A percentile compares a stretch with the other conserved stretches of the same genome.
Conservation (phyloP, 176 grass and related monocot genomes). For the Panicum miliaceum region DNA sequence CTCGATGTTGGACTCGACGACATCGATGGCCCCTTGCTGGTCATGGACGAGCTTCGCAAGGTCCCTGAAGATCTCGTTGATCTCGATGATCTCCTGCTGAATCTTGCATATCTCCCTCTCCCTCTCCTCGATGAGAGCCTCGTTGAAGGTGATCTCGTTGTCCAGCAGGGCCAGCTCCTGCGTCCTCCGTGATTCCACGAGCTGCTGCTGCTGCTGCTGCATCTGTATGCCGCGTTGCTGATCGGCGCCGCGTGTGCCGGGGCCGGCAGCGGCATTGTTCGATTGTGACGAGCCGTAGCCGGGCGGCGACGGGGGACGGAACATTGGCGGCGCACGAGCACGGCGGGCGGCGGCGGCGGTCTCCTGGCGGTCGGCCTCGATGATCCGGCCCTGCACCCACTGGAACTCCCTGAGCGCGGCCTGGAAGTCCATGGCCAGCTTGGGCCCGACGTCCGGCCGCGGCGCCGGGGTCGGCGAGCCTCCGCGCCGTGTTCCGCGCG, state of each 20-base stretch:
- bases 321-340: slow-evolving; percentile 2
- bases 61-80: slow-evolving; percentile 69
- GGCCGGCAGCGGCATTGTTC: background rate
- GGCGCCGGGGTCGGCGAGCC: slow-evolving; percentile 49
- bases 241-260: background rate
- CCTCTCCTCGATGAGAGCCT: slow-evolving; percentile 58
- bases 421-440: slow-evolving; percentile 63
- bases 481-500: slow-evolving; percentile 55
- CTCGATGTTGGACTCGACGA: slow-evolving; percentile 47
- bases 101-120: slow-evolving; percentile 64
- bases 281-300: background rate
- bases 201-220: slow-evolving; percentile 39
- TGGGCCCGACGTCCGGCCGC: slow-evolving; percentile 47
- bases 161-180: slow-evolving; percentile 55
- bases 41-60: slow-evolving; percentile 49
- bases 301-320: background rate
- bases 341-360: slow-evolving; percentile 18
- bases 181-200: slow-evolving; percentile 23
- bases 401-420: slow-evolving; percentile 57
- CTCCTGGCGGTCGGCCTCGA: slow-evolving; percentile 47
- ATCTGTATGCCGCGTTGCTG: background rate
- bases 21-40: slow-evolving; percentile 46
- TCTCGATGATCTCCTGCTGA: slow-evolving; percentile 56
- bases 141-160: slow-evolving; percentile 54
- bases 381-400: slow-evolving; percentile 43